Evolutionary conservation across 306 rosid species (phyloP).

Genomic region (Malus sylvestris): DNA sequence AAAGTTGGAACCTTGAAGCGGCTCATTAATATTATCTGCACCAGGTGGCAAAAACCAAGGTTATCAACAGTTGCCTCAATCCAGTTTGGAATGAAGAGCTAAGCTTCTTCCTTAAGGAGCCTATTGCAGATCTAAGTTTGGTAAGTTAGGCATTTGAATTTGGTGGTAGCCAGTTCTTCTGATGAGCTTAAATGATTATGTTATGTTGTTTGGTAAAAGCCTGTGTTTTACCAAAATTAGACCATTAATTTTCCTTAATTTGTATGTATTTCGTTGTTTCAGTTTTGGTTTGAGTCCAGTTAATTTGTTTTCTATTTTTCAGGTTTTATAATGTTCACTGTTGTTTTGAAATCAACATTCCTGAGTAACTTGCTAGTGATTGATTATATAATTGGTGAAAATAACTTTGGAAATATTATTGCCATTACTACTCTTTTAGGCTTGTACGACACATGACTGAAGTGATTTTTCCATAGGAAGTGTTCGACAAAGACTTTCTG

Average conservation of each 20-base stretch:
- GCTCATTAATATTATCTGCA: conserved; percentile 24
- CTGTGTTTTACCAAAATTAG: neutral
- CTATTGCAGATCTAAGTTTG: conserved; percentile 58
- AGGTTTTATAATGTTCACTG: neutral
- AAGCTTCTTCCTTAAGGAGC: conserved; percentile 58
- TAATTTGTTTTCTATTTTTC: neutral
- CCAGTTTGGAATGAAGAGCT: conserved; percentile 99
- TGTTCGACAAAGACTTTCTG: conserved; percentile 86
- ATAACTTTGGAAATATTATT: neutral
- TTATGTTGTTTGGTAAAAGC: neutral
- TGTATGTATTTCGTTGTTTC: neutral
- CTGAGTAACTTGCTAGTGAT: neutral
- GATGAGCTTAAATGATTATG: neutral
- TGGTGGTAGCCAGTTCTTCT: neutral
- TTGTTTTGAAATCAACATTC: neutral
- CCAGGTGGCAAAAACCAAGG: conserved; percentile 91
- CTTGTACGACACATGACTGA: neutral
- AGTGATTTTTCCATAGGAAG: conserved; percentile 47
- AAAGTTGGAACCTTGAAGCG: neutral
- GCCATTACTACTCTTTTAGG: neutral
- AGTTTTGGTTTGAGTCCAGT: neutral
- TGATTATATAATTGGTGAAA: neutral
- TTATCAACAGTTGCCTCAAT: conserved; percentile 83
- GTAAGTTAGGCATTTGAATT: conserved; percentile 39
- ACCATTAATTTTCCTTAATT: neutral